Base-by-base conservation (phyloP, 2,329 filamentous ascomycete genomes). In the Beauveria bassiana region DNA sequence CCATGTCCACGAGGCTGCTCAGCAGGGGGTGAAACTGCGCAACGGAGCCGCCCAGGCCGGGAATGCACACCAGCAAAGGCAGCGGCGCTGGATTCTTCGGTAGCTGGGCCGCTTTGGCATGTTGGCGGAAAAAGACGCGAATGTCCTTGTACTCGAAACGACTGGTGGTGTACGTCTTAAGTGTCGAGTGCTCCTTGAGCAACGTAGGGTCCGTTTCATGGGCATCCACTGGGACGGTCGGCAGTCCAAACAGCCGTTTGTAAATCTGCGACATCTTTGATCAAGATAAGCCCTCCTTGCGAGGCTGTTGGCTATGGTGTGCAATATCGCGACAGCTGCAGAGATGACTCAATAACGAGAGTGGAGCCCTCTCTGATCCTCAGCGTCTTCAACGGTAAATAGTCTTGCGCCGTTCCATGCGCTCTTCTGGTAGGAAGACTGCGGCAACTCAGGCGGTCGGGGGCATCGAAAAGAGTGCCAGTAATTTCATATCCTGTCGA, bases 31-130 rank as follows among this genome's bases (percentile, higher is more conserved):
- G 83, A 70, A 97, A 98, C 70, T 98, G 95, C 12, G 91, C 88
- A 26, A 92, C 83, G 0, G 91, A 96, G 54, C 95, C 95, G n/a
- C 93, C 95, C 10, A 98, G 81, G 1, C 95, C 95, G 70, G 98
- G 95, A 62, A 98, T 81, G 70, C 96, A 96, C 49, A 98, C 92
- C 3, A 98, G 77, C 10, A 99, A 77, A 1, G 95, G 95, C 12
- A 97, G 76, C 0, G 90, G 87, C 0, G 83, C 81, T 1, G 91
- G 90, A 64, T 86, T 81, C 47, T 79, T 82, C 3, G 91, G 91
- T 4, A 98, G 81, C 72, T 95, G 90, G 63, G 87, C 84, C n/a
- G 87, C 86, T 70, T 97, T 91, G 22, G 86, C 83, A 74, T 97
- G 95, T 60, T 85, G 84, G 61, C 88, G 85, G 75, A 89, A 93